Evolutionary conservation across 768 basidiomycete genomes (phyloP), one percentile per base, ranked within the genome.

Genomic region (Boletus coccyginus): DNA sequence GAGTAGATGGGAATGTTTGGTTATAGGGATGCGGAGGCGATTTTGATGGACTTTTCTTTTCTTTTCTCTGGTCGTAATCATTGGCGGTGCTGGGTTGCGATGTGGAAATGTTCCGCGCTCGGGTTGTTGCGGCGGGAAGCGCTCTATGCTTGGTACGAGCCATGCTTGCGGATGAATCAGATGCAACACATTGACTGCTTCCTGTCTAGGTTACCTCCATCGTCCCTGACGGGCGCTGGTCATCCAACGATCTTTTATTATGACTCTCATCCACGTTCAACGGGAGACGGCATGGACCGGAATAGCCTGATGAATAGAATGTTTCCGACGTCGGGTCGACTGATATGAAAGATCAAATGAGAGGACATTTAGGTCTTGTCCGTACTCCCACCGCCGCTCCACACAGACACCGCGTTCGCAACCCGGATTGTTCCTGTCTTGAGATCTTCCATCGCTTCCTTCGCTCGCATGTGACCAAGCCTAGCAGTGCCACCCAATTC

Each of bases 131-230:
- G n/a, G 31, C 45, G 19, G 43, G 39, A 27, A 40, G 45, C 27
- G 21, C 21, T 21, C 21, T 46, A 21, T 52, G 38, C 46, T 51
- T 53, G 64, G 66, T 67, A 57, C 6, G 66, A 60, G 40, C 27
- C 19, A 33, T 39, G 29, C 27, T 36, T 33, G 24, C 50, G 39
- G 16, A 50, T 43, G 39, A 27, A 48, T 17, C 40, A 46, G 24
- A 27, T n/a, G 31, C 39, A 42, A 52, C n/a, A 1, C 17, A 32
- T 52, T 66, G 33, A 66, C 43, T 10, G 6, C 24, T 11, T 53
- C 38, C 13, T 32, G 35, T 51, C 40, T 47, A 61, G 63, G 35
- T 54, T 24, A 7, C 32, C 53, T 55, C 42, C 35, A 43, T 31
- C 31, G 10, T 50, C 27, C 31, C 32, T 44, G 53, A 32, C n/a